A percentile compares a stretch with the other conserved stretches of the same genome.
Conservation (phyloP, 202 grass and related monocot species). For the Zizania palustris region DNA sequence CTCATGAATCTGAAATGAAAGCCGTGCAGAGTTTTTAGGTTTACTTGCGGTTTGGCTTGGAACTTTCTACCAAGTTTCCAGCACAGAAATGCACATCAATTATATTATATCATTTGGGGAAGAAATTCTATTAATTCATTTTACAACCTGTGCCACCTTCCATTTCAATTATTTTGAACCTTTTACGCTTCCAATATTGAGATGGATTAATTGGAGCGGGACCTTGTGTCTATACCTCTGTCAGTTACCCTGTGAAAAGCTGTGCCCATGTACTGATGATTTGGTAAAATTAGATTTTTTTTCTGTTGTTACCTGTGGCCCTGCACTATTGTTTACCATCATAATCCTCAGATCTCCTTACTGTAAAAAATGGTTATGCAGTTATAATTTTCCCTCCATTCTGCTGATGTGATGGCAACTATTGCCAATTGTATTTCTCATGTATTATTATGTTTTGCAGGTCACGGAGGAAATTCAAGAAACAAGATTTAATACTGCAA, state of each 20-base stretch:
- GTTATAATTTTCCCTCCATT: background rate
- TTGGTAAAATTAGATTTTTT: conserved; percentile 10
- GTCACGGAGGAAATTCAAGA: conserved; percentile 88
- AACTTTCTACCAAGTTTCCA: conserved; percentile 20
- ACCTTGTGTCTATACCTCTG: conserved; percentile 5
- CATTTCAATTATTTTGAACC: conserved; percentile 25
- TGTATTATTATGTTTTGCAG: conserved; percentile 52
- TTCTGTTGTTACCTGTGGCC: conserved; percentile 6
- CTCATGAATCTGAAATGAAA: conserved; percentile 21
- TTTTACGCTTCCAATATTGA: conserved; percentile 2
- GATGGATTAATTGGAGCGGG: background rate
- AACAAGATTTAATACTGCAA: conserved; percentile 97
- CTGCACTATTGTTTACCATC: conserved; percentile 1
- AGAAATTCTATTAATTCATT: conserved; percentile 14
- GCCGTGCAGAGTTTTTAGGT: background rate
- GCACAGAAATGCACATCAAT: background rate
- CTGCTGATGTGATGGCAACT: conserved; percentile 13
- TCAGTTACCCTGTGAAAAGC: conserved; percentile 10
- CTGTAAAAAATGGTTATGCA: conserved; percentile 8
- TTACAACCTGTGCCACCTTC: background rate
- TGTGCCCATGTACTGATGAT: background rate
- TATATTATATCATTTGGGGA: background rate
- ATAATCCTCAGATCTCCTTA: conserved; percentile 15
- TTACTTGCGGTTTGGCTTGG: conserved; percentile 17
- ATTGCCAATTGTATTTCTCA: conserved; percentile 7